Evolutionary conservation across 176 grass and related monocot species (phyloP), one percentile per base, ranked within the genome.

Genomic region (Microstegium vimineum): DNA sequence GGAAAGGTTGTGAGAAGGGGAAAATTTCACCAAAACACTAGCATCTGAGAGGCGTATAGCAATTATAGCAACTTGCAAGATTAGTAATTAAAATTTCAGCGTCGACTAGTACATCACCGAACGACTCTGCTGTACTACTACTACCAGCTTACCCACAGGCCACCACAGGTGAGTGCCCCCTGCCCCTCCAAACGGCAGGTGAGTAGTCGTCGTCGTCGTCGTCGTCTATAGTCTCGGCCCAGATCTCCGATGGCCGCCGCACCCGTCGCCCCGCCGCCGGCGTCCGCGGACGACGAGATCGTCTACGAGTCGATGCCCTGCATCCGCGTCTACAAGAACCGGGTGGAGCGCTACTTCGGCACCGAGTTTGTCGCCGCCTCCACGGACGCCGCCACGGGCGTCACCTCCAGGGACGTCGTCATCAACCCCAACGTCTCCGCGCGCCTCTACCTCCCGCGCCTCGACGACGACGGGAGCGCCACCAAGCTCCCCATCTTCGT

Each of bases 291-390:
- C 83, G 90, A 92, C 60, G 88, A 90, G 74, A 88, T 95, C 79
- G 77, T 78, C 8, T 92, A 83, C 75, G 83, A 87, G 71, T 89
- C 77, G 6, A 84, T 91, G 70, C 80, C 82, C 68, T 86, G 77
- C 86, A 91, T 87, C 76, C 86, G 87, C 69, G 61, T 92, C 40
- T 90, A 90, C 87, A 85, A 82, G 77, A 66, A 84, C 81, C 87
- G 87, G 59, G 83, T 85, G 14, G 84, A 90, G 47, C 87, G 89
- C 76, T 92, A 90, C 77, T 87, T 94, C 76, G 84, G 86, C 32
- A 71, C 77, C 17, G 89, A 86, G 64, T 82, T 83, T 81, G 71
- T 91, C 77, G 85, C 82, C 28, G 72, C 91, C 16, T 84, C 81
- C 38, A 83, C 45, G 30, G 86, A 91, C 71, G 46, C 66, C 46